These are phyloP conservation scores for Boletus huronensis DNA, from an alignment of 768 basidiomycete genomes.

Conservation along the genomic window DNA sequence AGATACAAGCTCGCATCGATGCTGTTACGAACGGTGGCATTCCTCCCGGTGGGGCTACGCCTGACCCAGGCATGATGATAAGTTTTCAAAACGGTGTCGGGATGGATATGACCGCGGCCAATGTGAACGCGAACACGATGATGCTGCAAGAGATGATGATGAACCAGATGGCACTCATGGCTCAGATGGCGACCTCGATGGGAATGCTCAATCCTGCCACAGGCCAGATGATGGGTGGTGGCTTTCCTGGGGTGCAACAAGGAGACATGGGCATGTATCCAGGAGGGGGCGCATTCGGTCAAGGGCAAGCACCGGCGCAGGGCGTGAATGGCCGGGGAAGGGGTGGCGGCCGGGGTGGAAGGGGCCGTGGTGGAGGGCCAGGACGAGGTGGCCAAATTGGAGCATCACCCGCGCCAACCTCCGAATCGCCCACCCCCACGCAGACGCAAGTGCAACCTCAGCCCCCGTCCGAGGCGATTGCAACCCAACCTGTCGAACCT, in stretches of 20 bases:
- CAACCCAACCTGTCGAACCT: constrained; percentile 6
- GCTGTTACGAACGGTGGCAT: constrained; percentile 60
- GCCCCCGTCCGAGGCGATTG: constrained; percentile 10
- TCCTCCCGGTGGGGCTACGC: constrained; percentile 31
- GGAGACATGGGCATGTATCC: constrained; percentile 46
- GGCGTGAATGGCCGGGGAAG: constrained; percentile 40
- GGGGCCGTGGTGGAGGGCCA: constrained; percentile 41
- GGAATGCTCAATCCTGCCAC: constrained; percentile 65
- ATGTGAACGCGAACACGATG: constrained; percentile 60
- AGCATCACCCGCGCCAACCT: constrained; percentile 20
- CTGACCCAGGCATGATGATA: constrained; percentile 44
- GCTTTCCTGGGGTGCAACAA: constrained; percentile 59
- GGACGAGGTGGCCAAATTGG: constrained; percentile 41
- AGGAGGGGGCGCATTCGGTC: constrained; percentile 27
- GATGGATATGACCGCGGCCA: constrained; percentile 43
- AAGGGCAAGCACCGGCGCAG: constrained; percentile 15
- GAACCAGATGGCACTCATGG: constrained; percentile 91
- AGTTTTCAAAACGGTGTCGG: constrained; percentile 42
- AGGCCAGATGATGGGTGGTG: constrained; percentile 54
- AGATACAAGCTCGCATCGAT: constrained; percentile 77
- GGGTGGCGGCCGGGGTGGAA: constrained; percentile 45
- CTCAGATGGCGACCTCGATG: constrained; percentile 84
- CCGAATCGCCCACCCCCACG: constrained; percentile 17
- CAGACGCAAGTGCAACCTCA: constrained; percentile 23
- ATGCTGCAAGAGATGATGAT: constrained; percentile 88